Evolutionary conservation across 1,139 yeast species (phyloP), one percentile per base, ranked within the genome.

Genomic region (Suhomyces anneliseae): DNA sequence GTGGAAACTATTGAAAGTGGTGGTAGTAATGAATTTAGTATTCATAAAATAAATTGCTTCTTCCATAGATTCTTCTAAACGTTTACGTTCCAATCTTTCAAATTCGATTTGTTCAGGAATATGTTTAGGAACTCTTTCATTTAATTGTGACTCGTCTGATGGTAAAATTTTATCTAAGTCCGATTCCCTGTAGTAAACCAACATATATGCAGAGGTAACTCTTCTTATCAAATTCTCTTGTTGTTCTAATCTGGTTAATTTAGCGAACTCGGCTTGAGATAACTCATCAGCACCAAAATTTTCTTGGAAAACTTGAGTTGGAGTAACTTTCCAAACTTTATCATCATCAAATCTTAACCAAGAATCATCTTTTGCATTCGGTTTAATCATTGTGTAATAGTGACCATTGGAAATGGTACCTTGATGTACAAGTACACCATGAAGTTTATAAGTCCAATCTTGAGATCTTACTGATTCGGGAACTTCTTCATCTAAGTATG

Each of bases 271-370:
- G 19, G 70, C 75, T 37, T 74, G 77, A 1, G 79, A 58, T 33
- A 82, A 58, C 49, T 78, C 81, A 47, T 84, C 82, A 14, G 90
- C 90, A 7, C 99, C 99, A 70, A 83, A 93, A 64, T 93, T 95
- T 48, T 90, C 97, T 42, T 90, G 93, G 59, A 92, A 86, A 0
- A 90, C 99, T 60, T 92, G 96, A 51, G 78, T 78, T 43, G 81
- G 76, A 0, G 96, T 87, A 1, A 88, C 97, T 55, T 83, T 81
- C 78, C 96, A 88, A 36, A 95, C 99, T 51, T 85, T 82, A 59
- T 93, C 99, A 64, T 93, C 99, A 64, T 93, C 99, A 71, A 92
- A 93, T 60, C 93, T 79, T 62, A 81, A 85, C 99, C 99, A 95
- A 24, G 81, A 72, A 47, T 84, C 82, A 38, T 79, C 79, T 8